Percentiles rank a stretch among this genome's conserved stretches.
Conservation (phyloP, 2,329 filamentous ascomycete genomes). For the Aspergillus flavus region DNA sequence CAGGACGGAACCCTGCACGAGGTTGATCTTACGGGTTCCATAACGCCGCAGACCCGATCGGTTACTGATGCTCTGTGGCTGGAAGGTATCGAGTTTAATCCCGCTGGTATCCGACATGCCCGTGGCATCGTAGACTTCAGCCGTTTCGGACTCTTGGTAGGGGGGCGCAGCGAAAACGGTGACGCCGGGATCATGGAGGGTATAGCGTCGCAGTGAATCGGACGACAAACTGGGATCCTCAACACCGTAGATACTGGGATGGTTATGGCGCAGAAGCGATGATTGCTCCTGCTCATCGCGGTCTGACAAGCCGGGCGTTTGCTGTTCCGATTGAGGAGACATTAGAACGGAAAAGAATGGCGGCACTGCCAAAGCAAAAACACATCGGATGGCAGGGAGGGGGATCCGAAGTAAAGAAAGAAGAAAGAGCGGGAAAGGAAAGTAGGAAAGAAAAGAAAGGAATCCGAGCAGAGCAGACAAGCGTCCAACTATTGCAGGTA, state of each 20-base stretch:
- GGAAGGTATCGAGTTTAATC: constrained; percentile 64
- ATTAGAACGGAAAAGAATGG: background rate
- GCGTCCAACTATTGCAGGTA: background rate
- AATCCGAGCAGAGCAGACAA: background rate
- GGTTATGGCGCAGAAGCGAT: constrained; percentile 32
- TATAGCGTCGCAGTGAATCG: constrained; percentile 36
- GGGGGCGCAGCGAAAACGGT: constrained; percentile 53
- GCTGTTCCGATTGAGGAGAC: constrained; percentile 6
- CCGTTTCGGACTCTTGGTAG: constrained; percentile 61
- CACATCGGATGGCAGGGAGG: background rate
- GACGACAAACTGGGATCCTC: constrained; percentile 49
- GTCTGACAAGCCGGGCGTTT: constrained; percentile 13
- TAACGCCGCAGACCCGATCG: constrained; percentile 73
- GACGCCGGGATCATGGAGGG: constrained; percentile 53
- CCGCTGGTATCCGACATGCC: constrained; percentile 53
- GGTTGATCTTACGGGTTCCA: constrained; percentile 95
- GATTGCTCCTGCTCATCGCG: constrained; percentile 26
- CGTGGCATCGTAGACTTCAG: constrained; percentile 44
- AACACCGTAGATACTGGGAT: constrained; percentile 47
- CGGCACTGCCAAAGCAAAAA: background rate
- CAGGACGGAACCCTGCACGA: constrained; percentile 92
- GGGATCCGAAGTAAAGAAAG: background rate
- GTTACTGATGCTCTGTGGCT: constrained; percentile 70
- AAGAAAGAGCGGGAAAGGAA: background rate
- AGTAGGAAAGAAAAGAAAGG: no score